Evolutionary conservation across 257 asterid species (phyloP).

Genomic region (Nemophila menziesii): DNA sequence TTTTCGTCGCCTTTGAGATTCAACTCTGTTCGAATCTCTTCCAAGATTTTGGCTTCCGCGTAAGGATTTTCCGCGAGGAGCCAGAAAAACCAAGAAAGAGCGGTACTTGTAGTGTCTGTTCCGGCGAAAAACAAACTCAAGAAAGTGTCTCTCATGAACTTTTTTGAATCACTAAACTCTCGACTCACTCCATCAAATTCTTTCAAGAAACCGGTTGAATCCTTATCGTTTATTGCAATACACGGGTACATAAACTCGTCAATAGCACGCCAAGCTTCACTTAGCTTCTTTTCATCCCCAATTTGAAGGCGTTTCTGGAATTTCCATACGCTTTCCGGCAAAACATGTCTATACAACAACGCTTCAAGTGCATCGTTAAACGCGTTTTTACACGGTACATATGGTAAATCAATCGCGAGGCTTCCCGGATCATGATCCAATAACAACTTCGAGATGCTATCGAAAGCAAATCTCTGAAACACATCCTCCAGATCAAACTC

Average conservation of each 20-base stretch:
- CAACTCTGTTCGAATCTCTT: neutral
- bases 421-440: neutral
- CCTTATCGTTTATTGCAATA: neutral
- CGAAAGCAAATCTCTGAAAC: neutral
- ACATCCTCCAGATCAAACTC: neutral
- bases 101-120: conserved; percentile 2
- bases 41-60: neutral
- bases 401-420: neutral
- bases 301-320: neutral
- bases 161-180: neutral
- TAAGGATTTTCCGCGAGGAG: neutral
- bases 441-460: neutral
- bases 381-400: conserved; percentile 1
- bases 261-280: neutral
- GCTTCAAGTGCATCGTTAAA: neutral
- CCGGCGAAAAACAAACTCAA: neutral
- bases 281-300: neutral
- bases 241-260: neutral
- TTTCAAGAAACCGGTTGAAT: neutral
- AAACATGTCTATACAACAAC: neutral
- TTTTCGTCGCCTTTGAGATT: neutral
- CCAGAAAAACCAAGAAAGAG: conserved; percentile 7
- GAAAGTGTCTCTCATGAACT: conserved; percentile 1
- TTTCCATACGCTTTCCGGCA: conserved; percentile 1
- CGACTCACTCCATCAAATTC: neutral